Evolutionary conservation across 768 basidiomycete species (phyloP), one percentile per base, ranked within the genome.

Genomic region (Suillus alpinus): DNA sequence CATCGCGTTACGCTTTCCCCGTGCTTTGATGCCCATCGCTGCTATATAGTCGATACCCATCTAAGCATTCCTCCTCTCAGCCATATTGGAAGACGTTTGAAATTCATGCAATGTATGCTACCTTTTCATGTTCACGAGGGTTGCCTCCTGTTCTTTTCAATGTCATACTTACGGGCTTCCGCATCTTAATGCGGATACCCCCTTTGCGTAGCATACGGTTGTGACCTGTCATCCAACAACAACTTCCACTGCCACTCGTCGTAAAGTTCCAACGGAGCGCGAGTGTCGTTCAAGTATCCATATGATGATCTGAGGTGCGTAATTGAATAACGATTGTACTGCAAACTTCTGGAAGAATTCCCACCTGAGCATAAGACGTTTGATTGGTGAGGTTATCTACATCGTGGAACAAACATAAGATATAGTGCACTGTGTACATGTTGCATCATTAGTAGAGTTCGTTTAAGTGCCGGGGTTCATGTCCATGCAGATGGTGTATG

Each of bases 201-300:
- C 32, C 32, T 32, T 32, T 32, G 32, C 32, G 32, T 32, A 7
- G 32, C 23, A 58, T 50, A 46, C 63, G 57, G 26, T 36, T 32
- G n/a, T 36, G 36, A 36, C 10, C 36, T 10, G 36, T 10, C 36
- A 36, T 10, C 36, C 36, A 36, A 36, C 36, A 8, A 36, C 9
- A 10, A 36, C 36, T 34, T 34, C 34, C 34, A 36, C 36, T 36
- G 12, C 9, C 36, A 10, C 36, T 36, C 8, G 36, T 63, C 58
- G 46, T 66, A 62, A 55, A 62, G 60, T 26, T 60, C 56, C 59
- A 72, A 32, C 32, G 6, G 32, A 32, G 47, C 9, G 71, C 71
- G 32, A 66, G 57, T 12, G 37, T 37, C 12, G 13, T 13, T 37
- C 10, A 12, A 13, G 13, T 2, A 37, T 37, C 37, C 4, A 37